These are phyloP conservation scores for Priceomyces haplophilus DNA, from an alignment of 805 yeast species.

Conservation along the genomic window DNA sequence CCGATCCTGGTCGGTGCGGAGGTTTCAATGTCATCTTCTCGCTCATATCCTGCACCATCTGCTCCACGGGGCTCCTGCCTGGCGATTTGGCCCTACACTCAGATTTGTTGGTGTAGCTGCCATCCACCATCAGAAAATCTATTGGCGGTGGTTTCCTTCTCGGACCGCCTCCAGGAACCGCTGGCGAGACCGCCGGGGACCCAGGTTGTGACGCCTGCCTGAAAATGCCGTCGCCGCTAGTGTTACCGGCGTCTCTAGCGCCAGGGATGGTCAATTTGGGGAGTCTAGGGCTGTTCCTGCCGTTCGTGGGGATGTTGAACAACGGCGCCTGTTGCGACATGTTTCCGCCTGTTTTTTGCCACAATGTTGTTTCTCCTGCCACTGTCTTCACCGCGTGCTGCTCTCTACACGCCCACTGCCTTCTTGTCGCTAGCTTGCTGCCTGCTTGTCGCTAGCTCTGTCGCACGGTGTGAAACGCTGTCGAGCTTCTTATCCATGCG, in stretches of 20 bases:
- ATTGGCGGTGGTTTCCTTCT: conserved; percentile 44
- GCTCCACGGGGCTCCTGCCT: conserved; percentile 6
- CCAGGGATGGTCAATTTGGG: conserved; percentile 31
- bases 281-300: conserved; percentile 17
- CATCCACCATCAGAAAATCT: conserved; percentile 35
- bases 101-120: conserved; percentile 15
- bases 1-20: no score
- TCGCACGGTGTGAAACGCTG: no score
- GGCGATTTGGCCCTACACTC: conserved; percentile 7
- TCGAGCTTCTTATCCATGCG: no score
- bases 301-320: conserved; percentile 34
- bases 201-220: conserved; percentile 18
- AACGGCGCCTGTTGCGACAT: conserved; percentile 22
- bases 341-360: neutral
- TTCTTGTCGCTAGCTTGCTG: no score
- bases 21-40: neutral
- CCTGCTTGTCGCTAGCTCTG: no score
- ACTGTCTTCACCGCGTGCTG: neutral
- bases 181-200: conserved; percentile 1
- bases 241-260: no score
- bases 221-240: no score
- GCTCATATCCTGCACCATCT: conserved; percentile 4
- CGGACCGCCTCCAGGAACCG: neutral
- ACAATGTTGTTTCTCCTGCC: no score
- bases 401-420: neutral